A percentile compares a stretch with the other conserved stretches of the same genome.
Evolutionary conservation across 73 alveolate species (phyloP).

Genomic region (Durusdinium trenchii): DNA sequence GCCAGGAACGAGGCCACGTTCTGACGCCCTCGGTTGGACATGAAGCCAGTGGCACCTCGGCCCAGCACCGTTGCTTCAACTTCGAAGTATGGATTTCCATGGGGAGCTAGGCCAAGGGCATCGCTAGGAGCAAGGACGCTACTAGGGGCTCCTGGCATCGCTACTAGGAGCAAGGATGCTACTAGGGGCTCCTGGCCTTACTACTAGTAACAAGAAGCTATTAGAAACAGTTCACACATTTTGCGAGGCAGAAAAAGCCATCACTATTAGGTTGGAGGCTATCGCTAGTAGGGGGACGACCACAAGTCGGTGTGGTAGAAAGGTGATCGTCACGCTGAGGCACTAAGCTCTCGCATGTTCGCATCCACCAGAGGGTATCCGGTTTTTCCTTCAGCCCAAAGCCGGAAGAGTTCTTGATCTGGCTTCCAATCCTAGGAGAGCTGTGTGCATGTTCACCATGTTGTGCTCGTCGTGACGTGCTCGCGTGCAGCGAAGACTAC

Average conservation of each 20-base stretch:
- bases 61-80: not conserved
- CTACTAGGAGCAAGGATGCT: too few relatives aligned
- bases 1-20: conserved; percentile 97
- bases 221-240: too few relatives aligned
- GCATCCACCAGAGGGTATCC: conserved; percentile 97
- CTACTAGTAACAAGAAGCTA: too few relatives aligned
- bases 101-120: too few relatives aligned
- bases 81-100: not conserved
- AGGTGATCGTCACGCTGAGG: not conserved
- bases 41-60: conserved; percentile 96
- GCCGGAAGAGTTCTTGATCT: conserved; percentile 24
- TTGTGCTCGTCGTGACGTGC: too few relatives aligned
- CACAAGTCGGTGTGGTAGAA: not conserved
- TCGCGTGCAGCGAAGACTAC: too few relatives aligned
- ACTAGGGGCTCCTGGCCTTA: too few relatives aligned
- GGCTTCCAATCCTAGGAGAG: conserved; percentile 46
- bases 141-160: too few relatives aligned
- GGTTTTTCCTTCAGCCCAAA: conserved; percentile 96
- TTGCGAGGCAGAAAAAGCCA: not conserved
- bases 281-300: not conserved
- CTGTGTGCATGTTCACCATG: too few relatives aligned
- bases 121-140: too few relatives aligned
- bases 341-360: conserved; percentile 96
- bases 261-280: too few relatives aligned
- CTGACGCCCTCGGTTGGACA: conserved; percentile 97